These are phyloP conservation scores for Salix caprea DNA, from an alignment of 345 rosid species.

Conservation along the genomic window DNA sequence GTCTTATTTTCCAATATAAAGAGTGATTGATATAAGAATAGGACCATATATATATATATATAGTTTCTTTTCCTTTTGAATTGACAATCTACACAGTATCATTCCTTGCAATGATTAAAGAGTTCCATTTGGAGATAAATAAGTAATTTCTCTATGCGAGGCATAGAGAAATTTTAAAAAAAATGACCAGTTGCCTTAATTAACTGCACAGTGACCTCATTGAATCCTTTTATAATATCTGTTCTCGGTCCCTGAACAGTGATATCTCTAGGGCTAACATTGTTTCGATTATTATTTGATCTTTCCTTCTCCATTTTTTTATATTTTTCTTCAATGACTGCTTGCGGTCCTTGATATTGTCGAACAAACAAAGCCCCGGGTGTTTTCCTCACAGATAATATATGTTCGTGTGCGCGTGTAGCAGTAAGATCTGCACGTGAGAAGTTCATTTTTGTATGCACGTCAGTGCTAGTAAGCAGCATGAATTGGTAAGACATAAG, in stretches of 20 bases:
- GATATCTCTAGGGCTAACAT: background rate
- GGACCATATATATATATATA: too few species aligned
- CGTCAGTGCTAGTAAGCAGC: conserved; percentile 3
- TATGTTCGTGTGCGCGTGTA: too few species aligned
- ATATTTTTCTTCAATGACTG: background rate
- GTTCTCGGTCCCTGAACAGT: background rate
- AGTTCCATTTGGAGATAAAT: background rate
- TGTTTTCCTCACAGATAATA: background rate
- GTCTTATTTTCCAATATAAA: background rate
- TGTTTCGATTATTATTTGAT: background rate
- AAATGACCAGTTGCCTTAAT: background rate
- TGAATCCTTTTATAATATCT: background rate
- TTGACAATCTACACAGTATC: background rate
- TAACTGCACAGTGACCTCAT: background rate
- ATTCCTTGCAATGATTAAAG: background rate
- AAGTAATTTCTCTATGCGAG: too few species aligned
- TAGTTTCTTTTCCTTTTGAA: background rate
- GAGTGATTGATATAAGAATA: too few species aligned
- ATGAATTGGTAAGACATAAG: conserved; percentile 8
- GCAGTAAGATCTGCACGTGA: background rate
- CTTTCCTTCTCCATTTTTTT: background rate
- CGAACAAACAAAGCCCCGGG: background rate
- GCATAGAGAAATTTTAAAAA: too few species aligned
- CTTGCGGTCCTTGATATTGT: conserved; percentile 3
- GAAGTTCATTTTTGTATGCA: background rate